phyloP scores from a whole-genome alignment of 306 rosid genomes.

The Cucurbita pepo region DNA sequence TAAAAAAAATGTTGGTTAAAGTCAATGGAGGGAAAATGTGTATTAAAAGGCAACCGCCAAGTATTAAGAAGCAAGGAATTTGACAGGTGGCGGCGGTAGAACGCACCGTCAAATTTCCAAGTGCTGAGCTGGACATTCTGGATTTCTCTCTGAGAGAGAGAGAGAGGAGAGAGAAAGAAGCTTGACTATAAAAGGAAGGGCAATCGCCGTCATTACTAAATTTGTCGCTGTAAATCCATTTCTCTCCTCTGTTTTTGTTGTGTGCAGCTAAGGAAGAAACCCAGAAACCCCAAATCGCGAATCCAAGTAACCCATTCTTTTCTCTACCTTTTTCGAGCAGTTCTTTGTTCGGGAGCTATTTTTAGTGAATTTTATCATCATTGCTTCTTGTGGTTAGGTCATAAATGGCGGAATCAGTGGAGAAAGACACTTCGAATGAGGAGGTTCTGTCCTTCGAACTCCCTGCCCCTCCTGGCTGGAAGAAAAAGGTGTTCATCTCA shows the following conservation, averaged over 20 bases:
- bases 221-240: neutral
- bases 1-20: too few species aligned
- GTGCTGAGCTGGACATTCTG: conserved; percentile 8
- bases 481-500: conserved; percentile 48
- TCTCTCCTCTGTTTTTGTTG: neutral
- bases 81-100: conserved; percentile 13
- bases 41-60: too few species aligned
- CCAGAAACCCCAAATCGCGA: conserved; percentile 5
- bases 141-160: neutral
- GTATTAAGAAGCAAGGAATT: neutral
- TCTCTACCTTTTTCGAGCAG: neutral
- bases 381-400: conserved; percentile 33
- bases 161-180: neutral
- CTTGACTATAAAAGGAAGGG: neutral
- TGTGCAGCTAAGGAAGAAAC: neutral
- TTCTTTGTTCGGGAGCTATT: neutral
- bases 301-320: neutral
- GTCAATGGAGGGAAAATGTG: too few species aligned
- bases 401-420: conserved; percentile 72
- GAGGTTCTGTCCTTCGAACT: conserved; percentile 74
- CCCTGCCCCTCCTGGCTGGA: conserved; percentile 96
- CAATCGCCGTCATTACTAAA: neutral
- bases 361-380: neutral
- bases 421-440: conserved; percentile 39
- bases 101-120: conserved; percentile 12